phyloP scores from a whole-genome alignment of 495 filamentous ascomycete species.

The Talaromyces liani region DNA sequence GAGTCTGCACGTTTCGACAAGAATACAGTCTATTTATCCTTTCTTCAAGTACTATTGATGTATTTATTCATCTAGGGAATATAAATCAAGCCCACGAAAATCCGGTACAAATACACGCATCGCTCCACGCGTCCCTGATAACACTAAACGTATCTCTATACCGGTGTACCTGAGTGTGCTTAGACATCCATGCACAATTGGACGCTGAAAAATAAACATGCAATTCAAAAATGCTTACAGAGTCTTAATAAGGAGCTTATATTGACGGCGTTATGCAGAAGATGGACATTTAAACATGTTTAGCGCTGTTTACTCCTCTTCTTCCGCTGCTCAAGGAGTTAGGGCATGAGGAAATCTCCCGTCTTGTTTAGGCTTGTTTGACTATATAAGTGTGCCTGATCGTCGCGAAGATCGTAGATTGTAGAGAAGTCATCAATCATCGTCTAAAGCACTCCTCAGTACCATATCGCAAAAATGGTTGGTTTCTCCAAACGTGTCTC shows the following conservation, averaged over 20 bases:
- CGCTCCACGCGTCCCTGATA: background rate
- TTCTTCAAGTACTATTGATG: background rate
- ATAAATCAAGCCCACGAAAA: background rate
- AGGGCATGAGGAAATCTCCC: background rate
- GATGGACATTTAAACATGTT: background rate
- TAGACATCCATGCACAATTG: background rate
- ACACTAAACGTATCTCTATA: background rate
- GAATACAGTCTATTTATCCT: background rate
- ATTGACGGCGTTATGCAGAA: background rate
- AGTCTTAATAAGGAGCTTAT: background rate
- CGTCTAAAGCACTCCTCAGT: background rate
- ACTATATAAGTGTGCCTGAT: background rate
- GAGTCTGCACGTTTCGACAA: background rate
- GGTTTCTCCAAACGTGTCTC: background rate
- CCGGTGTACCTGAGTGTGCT: background rate
- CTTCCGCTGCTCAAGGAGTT: background rate
- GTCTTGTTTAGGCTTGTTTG: background rate
- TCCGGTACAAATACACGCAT: background rate
- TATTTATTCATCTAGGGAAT: background rate
- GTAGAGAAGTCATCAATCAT: background rate
- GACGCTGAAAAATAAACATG: background rate
- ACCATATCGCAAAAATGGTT: background rate
- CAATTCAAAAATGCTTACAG: background rate
- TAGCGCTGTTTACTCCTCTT: background rate
- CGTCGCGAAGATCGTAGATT: background rate